phyloP scores from a whole-genome alignment of 2,329 filamentous ascomycete species.

The Balansia obtecta region DNA sequence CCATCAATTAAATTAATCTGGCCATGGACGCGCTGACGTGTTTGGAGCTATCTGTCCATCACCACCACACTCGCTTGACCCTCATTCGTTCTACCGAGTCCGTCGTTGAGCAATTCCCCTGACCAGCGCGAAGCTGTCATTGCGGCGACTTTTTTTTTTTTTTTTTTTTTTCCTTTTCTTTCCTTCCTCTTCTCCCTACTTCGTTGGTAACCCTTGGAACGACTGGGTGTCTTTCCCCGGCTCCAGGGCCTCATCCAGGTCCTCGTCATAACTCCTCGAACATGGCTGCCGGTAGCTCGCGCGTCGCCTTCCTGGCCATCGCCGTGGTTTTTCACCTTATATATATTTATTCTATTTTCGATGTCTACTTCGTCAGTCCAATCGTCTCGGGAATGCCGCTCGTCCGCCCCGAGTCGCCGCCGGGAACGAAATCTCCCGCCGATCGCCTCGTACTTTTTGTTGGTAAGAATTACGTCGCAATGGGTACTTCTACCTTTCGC shows the following conservation, averaged over 20 bases:
- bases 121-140: neutral
- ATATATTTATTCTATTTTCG: slow-evolving; percentile 93
- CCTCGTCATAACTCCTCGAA: neutral
- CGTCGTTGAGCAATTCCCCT: neutral
- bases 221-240: too few relatives aligned
- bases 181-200: neutral
- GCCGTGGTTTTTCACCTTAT: slow-evolving; percentile 87
- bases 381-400: slow-evolving; percentile 92
- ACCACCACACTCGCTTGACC: neutral
- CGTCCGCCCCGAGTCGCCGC: slow-evolving; percentile 54
- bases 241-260: neutral
- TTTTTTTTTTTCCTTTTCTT: neutral
- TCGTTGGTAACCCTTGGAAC: neutral
- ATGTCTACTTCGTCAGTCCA: slow-evolving; percentile 96
- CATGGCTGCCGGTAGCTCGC: slow-evolving; percentile 17
- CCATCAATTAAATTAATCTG: neutral
- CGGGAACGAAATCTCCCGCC: slow-evolving; percentile 57
- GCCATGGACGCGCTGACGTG: neutral
- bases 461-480: slow-evolving; percentile 54
- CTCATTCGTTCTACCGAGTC: neutral
- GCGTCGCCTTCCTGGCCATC: slow-evolving; percentile 74
- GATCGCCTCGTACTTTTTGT: slow-evolving; percentile 70
- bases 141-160: neutral
- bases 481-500: neutral
- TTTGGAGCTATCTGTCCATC: neutral